Base-by-base conservation (phyloP, 768 basidiomycete genomes). In the Boletus coccyginus region DNA sequence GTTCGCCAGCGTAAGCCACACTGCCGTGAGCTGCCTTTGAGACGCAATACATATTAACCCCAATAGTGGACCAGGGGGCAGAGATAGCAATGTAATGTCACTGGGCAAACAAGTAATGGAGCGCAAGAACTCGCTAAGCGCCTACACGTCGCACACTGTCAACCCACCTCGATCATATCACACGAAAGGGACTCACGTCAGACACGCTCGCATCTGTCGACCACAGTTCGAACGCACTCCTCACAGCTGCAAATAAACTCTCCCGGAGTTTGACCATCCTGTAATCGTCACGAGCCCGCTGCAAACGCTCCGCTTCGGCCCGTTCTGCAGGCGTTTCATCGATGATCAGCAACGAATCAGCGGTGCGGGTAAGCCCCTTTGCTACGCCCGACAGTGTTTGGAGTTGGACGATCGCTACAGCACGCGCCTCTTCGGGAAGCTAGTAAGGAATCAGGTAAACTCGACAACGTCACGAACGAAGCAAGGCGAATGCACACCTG, bases 371-470 rank as follows among this genome's bases (percentile, higher is more conserved):
- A 7, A 98, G 78, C 5, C 95, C 95, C 57, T 88, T 90, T 1
- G 92, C 90, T 29, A 94, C 84, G 11, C 93, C 95, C 0, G 92
- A 82, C 14, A 98, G 76, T 0, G 87, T 89, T 61, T 90, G 87
- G 1, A 96, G 78, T 56, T 94, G 87, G 14, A 86, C 78, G 21
- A 92, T 82, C 3, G 84, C 82, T 3, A 85, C 65, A 0, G 73
- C 66, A 7, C 86, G 84, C 1, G 91, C 84, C 57, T 92, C 89
- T 35, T 90, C 88, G 0, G 87, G 87, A 16, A 83, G 75, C 90
- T 92, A 59, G 8, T 17, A 11, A 36, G 6, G 14, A 24, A 53
- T 45, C 21, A 36, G 1, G 32, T 31, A 7, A 39, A 13, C 11
- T 7, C 14, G 17, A 24, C 7, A 35, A 19, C 13, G 13, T 19